Evolutionary conservation across 1,139 yeast genomes (phyloP).

Genomic region (Kodamaea derodonti): DNA sequence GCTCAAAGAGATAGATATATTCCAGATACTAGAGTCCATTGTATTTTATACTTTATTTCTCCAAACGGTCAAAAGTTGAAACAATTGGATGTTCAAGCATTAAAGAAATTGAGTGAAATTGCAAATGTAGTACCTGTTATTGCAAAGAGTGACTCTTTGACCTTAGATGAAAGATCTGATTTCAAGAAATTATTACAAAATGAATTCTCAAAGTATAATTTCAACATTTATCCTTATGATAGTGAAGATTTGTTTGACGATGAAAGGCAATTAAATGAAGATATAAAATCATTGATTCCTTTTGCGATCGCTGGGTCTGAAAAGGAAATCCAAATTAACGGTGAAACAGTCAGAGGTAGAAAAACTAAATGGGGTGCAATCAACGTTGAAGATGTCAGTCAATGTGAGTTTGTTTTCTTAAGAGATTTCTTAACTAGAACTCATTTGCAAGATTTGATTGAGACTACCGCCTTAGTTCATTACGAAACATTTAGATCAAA

Average conservation of each 20-base stretch:
- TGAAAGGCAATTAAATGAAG: conserved; percentile 72
- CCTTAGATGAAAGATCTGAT: conserved; percentile 75
- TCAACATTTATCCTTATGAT: conserved; percentile 87
- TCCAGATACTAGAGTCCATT: conserved; percentile 91
- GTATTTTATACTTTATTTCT: conserved; percentile 84
- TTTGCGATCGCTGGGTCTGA: conserved; percentile 97
- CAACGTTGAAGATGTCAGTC: conserved; percentile 88
- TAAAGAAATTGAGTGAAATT: conserved; percentile 82
- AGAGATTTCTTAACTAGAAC: conserved; percentile 94
- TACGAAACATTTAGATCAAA: conserved; percentile 92
- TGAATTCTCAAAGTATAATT: conserved; percentile 70
- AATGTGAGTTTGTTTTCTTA: conserved; percentile 91
- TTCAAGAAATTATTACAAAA: conserved; percentile 74
- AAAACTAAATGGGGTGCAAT: conserved; percentile 91
- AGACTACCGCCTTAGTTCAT: conserved; percentile 82
- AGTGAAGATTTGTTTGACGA: conserved; percentile 71
- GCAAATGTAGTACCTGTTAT: conserved; percentile 94
- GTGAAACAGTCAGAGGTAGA: conserved; percentile 83
- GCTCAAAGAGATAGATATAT: conserved; percentile 88
- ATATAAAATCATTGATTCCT: conserved; percentile 78
- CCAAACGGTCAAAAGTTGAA: conserved; percentile 83
- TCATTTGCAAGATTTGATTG: conserved; percentile 93
- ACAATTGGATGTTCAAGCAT: conserved; percentile 77
- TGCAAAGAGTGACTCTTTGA: conserved; percentile 88
- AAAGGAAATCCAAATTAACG: conserved; percentile 65